A percentile compares a stretch with the other conserved stretches of the same genome.
Conservation (phyloP, 2,329 filamentous ascomycete species). For the Elsinoe perseae region DNA sequence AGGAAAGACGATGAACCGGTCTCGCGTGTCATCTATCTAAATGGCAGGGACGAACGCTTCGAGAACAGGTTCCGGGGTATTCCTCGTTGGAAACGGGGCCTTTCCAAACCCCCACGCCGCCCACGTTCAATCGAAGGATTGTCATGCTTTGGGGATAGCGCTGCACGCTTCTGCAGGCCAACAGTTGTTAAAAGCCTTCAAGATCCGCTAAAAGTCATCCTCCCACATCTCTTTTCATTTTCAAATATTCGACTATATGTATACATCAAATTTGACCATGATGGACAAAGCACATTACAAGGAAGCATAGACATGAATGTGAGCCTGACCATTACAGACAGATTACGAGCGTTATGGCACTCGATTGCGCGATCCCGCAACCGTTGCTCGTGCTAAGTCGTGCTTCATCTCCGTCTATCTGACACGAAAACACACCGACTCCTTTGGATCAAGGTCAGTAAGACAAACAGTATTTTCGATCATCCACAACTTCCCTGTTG, state of each 20-base stretch:
- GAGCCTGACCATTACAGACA: not conserved
- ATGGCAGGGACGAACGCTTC: not conserved
- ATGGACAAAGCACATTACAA: not conserved
- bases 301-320: not conserved
- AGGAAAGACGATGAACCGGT: not conserved
- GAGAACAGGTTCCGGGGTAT: not conserved
- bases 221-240: not conserved
- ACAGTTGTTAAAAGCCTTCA: not conserved
- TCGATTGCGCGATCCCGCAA: conserved; percentile 9
- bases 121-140: not conserved
- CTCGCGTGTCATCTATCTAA: not conserved
- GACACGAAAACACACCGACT: not conserved
- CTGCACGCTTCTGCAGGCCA: conserved; percentile 1
- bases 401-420: conserved; percentile 1
- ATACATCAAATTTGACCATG: not conserved
- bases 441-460: not conserved
- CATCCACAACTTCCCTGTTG: not conserved
- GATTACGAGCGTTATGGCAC: conserved; percentile 9
- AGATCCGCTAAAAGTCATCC: not conserved
- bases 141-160: not conserved
- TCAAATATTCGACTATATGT: not conserved
- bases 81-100: not conserved
- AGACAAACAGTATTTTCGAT: not conserved
- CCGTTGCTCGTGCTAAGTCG: conserved; percentile 10
- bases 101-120: not conserved